A percentile compares a stretch with the other conserved stretches of the same genome.
phyloP scores from a whole-genome alignment of 768 basidiomycete species.

The Russula ochroleuca region DNA sequence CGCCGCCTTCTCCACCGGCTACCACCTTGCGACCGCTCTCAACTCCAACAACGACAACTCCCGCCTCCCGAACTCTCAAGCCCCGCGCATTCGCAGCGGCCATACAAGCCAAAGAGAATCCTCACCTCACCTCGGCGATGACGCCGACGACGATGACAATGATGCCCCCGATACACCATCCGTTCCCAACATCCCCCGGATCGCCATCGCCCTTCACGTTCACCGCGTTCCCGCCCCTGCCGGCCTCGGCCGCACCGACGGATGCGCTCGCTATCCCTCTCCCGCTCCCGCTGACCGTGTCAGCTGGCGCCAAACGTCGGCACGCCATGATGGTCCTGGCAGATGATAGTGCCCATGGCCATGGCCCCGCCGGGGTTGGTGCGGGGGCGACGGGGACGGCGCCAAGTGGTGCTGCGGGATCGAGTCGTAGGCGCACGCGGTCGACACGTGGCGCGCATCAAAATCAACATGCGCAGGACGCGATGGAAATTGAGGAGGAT shows the following conservation, averaged over 20 bases:
- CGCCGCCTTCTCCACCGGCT: conserved; percentile 33
- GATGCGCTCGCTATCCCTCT: conserved; percentile 27
- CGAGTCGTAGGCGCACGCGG: conserved; percentile 52
- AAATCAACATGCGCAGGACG: conserved; percentile 43
- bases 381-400: conserved; percentile 31
- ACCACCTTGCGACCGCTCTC: conserved; percentile 22
- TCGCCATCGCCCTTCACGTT: conserved; percentile 31
- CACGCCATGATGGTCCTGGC: conserved; percentile 72
- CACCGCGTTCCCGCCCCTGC: conserved; percentile 28
- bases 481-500: conserved; percentile 76
- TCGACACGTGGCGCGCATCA: conserved; percentile 41
- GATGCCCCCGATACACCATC: conserved; percentile 9
- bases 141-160: background rate
- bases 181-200: conserved; percentile 25
- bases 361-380: conserved; percentile 31
- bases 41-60: conserved; percentile 12
- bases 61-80: conserved; percentile 25
- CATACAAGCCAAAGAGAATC: conserved; percentile 21
- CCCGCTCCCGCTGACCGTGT: conserved; percentile 31
- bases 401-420: conserved; percentile 36
- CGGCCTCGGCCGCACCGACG: conserved; percentile 30
- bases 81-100: conserved; percentile 25
- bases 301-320: conserved; percentile 64
- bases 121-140: background rate
- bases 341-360: conserved; percentile 46